Base-by-base conservation (phyloP, 1,139 yeast genomes). In the Hyphopichia buzzinii region DNA sequence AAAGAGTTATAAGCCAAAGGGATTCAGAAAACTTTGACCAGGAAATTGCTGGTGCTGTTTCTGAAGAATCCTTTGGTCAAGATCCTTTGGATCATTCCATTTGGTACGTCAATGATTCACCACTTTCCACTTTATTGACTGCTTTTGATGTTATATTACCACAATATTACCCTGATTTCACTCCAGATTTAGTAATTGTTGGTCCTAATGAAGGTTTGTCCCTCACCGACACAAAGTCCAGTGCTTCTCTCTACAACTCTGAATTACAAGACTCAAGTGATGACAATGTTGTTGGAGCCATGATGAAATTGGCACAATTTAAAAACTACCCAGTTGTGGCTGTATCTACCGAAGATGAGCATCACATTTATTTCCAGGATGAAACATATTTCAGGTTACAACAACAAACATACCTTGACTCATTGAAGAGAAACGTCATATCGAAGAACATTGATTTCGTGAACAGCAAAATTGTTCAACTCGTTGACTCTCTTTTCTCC, bases 31-130 rank as follows among this genome's bases (percentile, higher is more conserved):
- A 28, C 8, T 11, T 19, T 13, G 35, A 29, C 4, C 3, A 22
- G 6, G 14, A 8, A 23, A 12, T 24, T n/a, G 28, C 21, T n/a
- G 4, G 13, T 8, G 34, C 38, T 10, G 30, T 37, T 11, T 24
- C 22, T n/a, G 47, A 48, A 26, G 40, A 44, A 10, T 49, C 50
- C 35, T 55, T 45, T 40, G 67, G 70, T 33, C 60, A 54, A 39
- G 72, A 67, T 44, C 67, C 70, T n/a, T 48, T 55, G 37, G 59
- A 59, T 38, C 43, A 45, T 12, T 47, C 62, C 42, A 53, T 59
- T 34, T 71, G 76, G 75, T 70, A 59, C 41, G 64, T 70, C 21
- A 62, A 69, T 41, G 52, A 62, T 4, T 47, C 59, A 15, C 63
- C 72, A 0, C 33, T 62, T 21, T 59, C 58, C 27, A 39, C 62